Base-by-base conservation (phyloP, 108 stramenopile species). In the Pseudonitzschia multiseries region DNA sequence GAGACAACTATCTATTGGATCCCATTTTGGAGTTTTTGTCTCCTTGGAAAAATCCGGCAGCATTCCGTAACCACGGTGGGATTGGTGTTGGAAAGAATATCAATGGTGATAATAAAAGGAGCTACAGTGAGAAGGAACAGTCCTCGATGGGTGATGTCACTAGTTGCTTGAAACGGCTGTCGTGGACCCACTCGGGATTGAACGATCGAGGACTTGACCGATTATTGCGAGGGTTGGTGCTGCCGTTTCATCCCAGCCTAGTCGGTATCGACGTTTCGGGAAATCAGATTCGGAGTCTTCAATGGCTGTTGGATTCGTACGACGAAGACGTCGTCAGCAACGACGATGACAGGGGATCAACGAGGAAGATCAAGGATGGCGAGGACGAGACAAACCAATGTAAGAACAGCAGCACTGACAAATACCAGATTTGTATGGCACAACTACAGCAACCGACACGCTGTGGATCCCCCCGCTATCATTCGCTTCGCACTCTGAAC, bases 221-320 rank as follows among this genome's bases (percentile, higher is more conserved):
- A 26, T 21, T 67, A 9, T 50, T 67, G 28, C 32, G 32, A 62
- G 8, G n/a, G 10, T 44, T 50, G 4, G 46, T 67, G 28, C 48
- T 67, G 12, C 62, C 62, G 10, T 29, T 43, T 51, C 36, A 48
- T 67, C 66, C 66, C 66, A 48, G 48, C 66, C 2, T 67, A 15
- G 26, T 2, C 15, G 48, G 66, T n/a, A 27, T 67, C 29, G 43
- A 44, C 17, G 66, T 67, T 17, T 48, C 43, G 24, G 46, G 66
- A 12, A 67, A 67, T 50, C 66, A 50, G 13, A 67, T 67, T 50
- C 43, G 66, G 21, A 67, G 44, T 22, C 42, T 67, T 2, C 66
- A 48, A 48, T 67, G 42, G 42, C 17, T 67, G 27, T 4, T 62
- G 18, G 61, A 62, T 0, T 18, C 32, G 33, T 40, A 26, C 29